Evolutionary conservation across 2,329 filamentous ascomycete genomes (phyloP), one percentile per base, ranked within the genome.

Genomic region (Sporothrix luriei): DNA sequence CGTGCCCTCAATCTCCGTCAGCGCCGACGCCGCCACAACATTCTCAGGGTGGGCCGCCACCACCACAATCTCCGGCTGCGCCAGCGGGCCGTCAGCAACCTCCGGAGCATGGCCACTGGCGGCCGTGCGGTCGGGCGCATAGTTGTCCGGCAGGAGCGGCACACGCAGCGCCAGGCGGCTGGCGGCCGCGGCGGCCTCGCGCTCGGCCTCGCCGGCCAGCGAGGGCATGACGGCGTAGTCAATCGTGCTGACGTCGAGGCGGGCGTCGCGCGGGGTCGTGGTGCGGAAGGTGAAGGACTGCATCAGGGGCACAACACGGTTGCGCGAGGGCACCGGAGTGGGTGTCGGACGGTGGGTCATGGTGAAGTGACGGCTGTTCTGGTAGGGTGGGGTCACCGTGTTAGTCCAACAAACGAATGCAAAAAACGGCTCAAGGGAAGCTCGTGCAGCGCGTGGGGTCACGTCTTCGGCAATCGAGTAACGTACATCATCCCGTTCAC

Each of bases 241-340:
- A 70, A 88, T 82, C 70, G 82, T 79, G 59, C 75, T 76, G 54
- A 76, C 69, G 69, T 78, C 75, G 64, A 76, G 70, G 3, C 76
- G 72, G n/a, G 78, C 73, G 38, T 79, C 75, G 13, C 78, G 74
- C 19, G 83, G 77, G 3, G 81, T 78, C 21, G 83, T 82, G 26
- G 83, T 82, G 74, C 81, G 80, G 80, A 89, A 89, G 76, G 84
- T 86, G 80, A 90, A 89, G 75, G 84, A 86, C 79, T 90, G 87
- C 87, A 90, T 89, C 69, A 89, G 79, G 52, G 86, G 87, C 75
- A 84, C 79, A 70, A 79, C 79, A 73, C 82, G 82, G 76, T 79
- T 78, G 76, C 79, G 73, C 74, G 82, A 72, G 74, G 79, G 78
- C 72, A 71, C 64, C 64, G 82, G 81, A 69, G 80, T 80, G 29